Percentiles rank a stretch among this genome's conserved stretches.
Conservation (phyloP, 805 yeast genomes). For the Candida nitratophila region DNA sequence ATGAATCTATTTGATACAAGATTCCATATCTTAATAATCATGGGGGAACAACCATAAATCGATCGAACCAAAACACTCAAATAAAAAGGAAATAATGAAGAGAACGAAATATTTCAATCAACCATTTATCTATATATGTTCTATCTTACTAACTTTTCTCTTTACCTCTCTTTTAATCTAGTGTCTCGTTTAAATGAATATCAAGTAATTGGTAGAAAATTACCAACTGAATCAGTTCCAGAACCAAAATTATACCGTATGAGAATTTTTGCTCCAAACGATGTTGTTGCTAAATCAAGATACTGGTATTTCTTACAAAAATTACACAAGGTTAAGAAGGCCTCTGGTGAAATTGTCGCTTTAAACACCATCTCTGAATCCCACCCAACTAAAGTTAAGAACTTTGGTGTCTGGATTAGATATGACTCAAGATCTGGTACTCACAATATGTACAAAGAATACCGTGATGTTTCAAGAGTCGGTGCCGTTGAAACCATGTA, state of each 20-base stretch:
- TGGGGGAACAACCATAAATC: too few species aligned
- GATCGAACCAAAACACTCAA: too few species aligned
- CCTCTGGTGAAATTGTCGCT: slow-evolving; percentile 98
- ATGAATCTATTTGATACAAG: too few species aligned
- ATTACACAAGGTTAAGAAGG: slow-evolving; percentile 99
- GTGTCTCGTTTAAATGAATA: slow-evolving; percentile 98
- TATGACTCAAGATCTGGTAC: slow-evolving; percentile 99
- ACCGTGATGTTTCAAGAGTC: slow-evolving; percentile 98
- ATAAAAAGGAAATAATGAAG: too few species aligned
- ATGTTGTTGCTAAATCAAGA: slow-evolving; percentile 99
- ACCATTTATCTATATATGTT: too few species aligned
- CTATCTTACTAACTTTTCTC: slow-evolving; percentile 12
- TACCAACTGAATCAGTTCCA: slow-evolving; percentile 98
- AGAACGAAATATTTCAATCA: too few species aligned
- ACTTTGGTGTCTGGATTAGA: slow-evolving; percentile 99
- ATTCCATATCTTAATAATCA: too few species aligned
- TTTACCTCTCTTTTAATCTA: slow-evolving; percentile 11
- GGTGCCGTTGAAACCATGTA: slow-evolving; percentile 98
- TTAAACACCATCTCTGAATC: slow-evolving; percentile 88
- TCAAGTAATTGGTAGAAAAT: slow-evolving; percentile 99
- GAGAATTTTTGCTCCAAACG: slow-evolving; percentile 99
- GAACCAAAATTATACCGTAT: slow-evolving; percentile 99
- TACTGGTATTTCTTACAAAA: slow-evolving; percentile 99
- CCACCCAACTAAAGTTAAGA: slow-evolving; percentile 98
- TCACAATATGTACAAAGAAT: slow-evolving; percentile 99